Evolutionary conservation across 2,329 filamentous ascomycete species (phyloP).

Genomic region (Septoria petroselini): DNA sequence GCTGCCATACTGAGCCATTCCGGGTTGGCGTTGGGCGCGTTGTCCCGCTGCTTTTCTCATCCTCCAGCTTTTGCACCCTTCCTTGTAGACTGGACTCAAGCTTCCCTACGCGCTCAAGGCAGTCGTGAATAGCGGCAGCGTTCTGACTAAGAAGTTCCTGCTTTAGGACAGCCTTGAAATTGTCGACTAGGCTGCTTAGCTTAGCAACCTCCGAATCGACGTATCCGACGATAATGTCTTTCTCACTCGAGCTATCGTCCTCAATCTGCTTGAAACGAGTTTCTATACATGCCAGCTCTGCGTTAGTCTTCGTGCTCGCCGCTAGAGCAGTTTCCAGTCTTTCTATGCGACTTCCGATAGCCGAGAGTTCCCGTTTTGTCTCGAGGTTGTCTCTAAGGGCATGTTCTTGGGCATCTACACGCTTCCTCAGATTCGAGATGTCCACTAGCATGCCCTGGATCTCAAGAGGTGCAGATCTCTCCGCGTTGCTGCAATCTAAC

Average conservation of each 20-base stretch:
- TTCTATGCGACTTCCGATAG: not conserved
- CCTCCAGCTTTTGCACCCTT: not conserved
- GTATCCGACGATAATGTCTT: not conserved
- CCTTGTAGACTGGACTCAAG: not conserved
- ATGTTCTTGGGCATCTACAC: no score
- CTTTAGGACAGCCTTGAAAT: not conserved
- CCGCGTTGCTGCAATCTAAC: not conserved
- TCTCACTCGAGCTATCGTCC: not conserved
- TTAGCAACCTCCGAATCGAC: not conserved
- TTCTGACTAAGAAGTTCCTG: not conserved
- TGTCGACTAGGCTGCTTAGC: not conserved
- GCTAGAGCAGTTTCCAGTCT: not conserved
- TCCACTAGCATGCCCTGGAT: no score
- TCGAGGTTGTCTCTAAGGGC: no score
- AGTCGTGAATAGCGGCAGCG: conserved; percentile 5
- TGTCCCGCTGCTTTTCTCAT: not conserved
- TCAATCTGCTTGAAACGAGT: not conserved
- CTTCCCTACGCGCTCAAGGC: conserved; percentile 6
- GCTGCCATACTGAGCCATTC: not conserved
- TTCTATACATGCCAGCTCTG: not conserved
- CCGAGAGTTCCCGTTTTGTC: no score
- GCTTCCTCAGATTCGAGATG: no score
- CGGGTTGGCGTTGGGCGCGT: not conserved
- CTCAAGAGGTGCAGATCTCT: no score
- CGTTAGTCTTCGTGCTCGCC: no score